phyloP scores from a whole-genome alignment of 2,329 filamentous ascomycete genomes.

The Colletotrichum aenigma region DNA sequence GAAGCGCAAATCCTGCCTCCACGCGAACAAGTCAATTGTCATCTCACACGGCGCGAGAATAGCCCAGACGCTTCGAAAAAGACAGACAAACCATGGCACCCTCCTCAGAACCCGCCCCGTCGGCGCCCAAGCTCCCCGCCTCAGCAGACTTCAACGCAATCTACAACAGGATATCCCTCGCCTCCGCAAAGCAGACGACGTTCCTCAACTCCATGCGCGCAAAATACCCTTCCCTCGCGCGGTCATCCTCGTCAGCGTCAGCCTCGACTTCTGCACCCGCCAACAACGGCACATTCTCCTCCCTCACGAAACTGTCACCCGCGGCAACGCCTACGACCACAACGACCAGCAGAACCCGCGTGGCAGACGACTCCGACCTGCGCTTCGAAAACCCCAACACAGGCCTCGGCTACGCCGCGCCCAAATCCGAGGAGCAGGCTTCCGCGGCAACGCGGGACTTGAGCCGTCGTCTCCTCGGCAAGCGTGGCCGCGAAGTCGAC shows the following conservation, averaged over 20 bases:
- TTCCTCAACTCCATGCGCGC: conserved; percentile 32
- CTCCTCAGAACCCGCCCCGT: not conserved
- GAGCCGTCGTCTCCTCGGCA: conserved; percentile 32
- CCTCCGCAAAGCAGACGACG: conserved; percentile 36
- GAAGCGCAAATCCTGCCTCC: not conserved
- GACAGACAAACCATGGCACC: not conserved
- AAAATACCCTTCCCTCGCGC: conserved; percentile 15
- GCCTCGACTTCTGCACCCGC: not conserved
- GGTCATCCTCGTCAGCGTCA: not conserved
- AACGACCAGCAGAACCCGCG: not conserved
- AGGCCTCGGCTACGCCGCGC: conserved; percentile 43
- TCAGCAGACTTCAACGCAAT: conserved; percentile 41
- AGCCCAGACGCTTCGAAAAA: not conserved
- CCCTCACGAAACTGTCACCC: conserved; percentile 8
- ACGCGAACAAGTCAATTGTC: not conserved
- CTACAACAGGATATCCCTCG: conserved; percentile 46
- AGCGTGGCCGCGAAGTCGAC: not conserved
- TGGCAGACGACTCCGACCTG: conserved; percentile 17
- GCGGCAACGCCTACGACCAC: not conserved
- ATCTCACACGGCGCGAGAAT: not conserved
- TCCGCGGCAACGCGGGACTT: conserved; percentile 31
- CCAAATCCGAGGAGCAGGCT: conserved; percentile 26
- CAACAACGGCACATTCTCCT: conserved; percentile 18
- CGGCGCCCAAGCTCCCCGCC: conserved; percentile 31
- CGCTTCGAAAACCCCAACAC: conserved; percentile 34